Conservation (phyloP, 2,329 filamentous ascomycete species). For the Dichotomopilus funicola region DNA sequence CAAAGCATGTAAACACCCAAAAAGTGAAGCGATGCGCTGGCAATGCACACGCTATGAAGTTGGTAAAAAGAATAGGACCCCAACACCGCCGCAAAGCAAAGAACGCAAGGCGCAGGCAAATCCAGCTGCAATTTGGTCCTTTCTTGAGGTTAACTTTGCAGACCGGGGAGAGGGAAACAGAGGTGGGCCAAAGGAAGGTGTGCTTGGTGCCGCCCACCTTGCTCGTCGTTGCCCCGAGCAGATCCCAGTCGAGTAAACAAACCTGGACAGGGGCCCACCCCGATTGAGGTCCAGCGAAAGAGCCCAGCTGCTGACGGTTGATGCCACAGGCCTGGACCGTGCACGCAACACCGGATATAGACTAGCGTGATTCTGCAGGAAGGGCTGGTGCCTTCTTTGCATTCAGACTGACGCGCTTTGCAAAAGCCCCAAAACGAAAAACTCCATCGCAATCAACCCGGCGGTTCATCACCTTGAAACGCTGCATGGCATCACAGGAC, state of each 20-base stretch:
- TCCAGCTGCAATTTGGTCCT: background rate
- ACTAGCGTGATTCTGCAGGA: background rate
- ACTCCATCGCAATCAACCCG: background rate
- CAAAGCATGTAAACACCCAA: slow-evolving; percentile 18
- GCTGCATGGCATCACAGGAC: no score
- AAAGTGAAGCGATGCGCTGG: slow-evolving; percentile 1
- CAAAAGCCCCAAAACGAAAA: background rate
- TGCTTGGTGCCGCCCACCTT: background rate
- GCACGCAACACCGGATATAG: background rate
- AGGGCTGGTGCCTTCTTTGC: slow-evolving; percentile 1
- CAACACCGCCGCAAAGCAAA: slow-evolving; percentile 1
- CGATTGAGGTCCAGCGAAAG: background rate
- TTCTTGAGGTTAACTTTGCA: background rate
- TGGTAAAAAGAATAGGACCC: background rate
- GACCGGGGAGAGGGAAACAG: background rate
- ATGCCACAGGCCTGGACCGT: slow-evolving; percentile 17
- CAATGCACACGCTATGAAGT: background rate
- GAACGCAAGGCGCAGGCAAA: background rate
- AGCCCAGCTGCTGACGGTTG: slow-evolving; percentile 2
- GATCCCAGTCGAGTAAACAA: slow-evolving; percentile 22
- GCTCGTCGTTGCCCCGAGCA: slow-evolving; percentile 21
- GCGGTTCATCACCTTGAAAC: background rate
- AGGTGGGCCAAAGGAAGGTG: background rate
- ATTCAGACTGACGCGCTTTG: background rate
- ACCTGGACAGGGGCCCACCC: background rate